These are phyloP conservation scores for Pleurotus citrinopileatus DNA, from an alignment of 768 basidiomycete genomes.

Conservation along the genomic window DNA sequence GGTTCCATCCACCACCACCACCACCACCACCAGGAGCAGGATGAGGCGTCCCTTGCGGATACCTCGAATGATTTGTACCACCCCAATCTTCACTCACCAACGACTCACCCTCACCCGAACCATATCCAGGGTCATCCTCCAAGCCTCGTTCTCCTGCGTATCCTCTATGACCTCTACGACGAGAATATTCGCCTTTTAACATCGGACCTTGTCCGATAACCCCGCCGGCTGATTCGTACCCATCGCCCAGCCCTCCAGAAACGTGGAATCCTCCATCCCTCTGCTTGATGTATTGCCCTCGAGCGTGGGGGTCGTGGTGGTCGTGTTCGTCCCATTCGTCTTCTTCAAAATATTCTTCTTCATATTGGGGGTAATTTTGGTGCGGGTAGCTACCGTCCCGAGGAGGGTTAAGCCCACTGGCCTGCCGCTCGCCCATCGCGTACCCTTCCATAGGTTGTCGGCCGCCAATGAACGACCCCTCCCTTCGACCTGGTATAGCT, in stretches of 20 bases:
- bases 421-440: background rate
- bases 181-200: background rate
- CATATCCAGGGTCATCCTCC: conserved; percentile 7
- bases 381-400: background rate
- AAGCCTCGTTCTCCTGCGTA: background rate
- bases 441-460: background rate
- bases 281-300: background rate
- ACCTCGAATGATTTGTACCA: background rate
- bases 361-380: background rate
- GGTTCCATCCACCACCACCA: background rate
- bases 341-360: background rate
- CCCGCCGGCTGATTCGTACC: background rate
- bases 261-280: background rate
- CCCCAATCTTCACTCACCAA: conserved; percentile 2
- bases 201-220: background rate
- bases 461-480: background rate
- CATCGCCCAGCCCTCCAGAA: background rate
- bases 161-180: background rate
- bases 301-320: background rate
- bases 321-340: background rate
- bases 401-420: background rate
- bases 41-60: background rate
- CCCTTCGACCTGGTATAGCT: background rate
- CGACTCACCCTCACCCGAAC: conserved; percentile 7
- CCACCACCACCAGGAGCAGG: background rate